Evolutionary conservation across 805 yeast species (phyloP), one percentile per base, ranked within the genome.

Genomic region (Sporopachydermia lactativora): DNA sequence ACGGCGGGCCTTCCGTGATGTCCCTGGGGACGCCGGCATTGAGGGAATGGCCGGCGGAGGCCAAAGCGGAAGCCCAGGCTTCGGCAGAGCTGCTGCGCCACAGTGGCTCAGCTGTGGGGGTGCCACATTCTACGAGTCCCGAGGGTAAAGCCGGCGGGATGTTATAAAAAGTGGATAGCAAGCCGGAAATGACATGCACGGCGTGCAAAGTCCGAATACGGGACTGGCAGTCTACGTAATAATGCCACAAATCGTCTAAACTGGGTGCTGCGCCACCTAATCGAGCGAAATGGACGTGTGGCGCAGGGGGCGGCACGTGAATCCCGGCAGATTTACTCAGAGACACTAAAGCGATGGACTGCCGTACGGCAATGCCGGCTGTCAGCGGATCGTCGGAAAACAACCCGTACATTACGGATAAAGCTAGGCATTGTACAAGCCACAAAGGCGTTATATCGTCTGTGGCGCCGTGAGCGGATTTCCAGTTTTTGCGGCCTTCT

Each of bases 371-470:
- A 45, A 81, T 74, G 47, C 73, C 75, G 42, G 77, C 86, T 50
- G 77, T 77, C 45, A 77, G 79, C 31, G 62, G 59, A 45, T 70
- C 64, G 40, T 68, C 73, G 3, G 85, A 82, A 63, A 85, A 85
- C n/a, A 86, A 60, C 0, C 95, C 94, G 59, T 83, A 85, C 15
- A 83, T 67, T 3, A 86, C 86, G 39, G 88, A 80, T 38, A 88
- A 65, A 1, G 88, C 76, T 41, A 85, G 66, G 0, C 92, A 75
- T 56, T 88, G 97, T 36, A 86, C 74, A 43, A 85, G 63, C 95
- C 95, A 84, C 15, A 84, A 60, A 3, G 94, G 89, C 18, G 86
- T 57, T 3, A 43, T 45, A 18, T 43, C 41, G 17, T 28, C 1
- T 52, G 49, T 3, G 52, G 47, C 48, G 36, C 52, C 46, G 15